Evolutionary conservation across 768 basidiomycete genomes (phyloP).

Genomic region (Tremella fuciformis): DNA sequence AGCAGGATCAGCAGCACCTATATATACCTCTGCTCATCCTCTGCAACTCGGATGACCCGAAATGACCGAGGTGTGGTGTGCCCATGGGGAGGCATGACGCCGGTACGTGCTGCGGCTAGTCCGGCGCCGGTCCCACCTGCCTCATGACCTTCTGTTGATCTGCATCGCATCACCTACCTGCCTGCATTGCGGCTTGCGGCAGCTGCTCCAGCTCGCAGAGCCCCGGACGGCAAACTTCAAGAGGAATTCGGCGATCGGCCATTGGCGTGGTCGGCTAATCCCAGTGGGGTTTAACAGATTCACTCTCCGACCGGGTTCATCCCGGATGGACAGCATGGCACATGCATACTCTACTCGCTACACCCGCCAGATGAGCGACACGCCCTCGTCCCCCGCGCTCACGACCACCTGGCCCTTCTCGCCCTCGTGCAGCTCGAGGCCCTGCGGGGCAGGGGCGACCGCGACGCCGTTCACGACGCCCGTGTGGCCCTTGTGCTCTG

Average conservation of each 20-base stretch:
- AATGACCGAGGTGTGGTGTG: neutral
- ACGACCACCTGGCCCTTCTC: slow-evolving; percentile 66
- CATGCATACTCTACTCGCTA: slow-evolving; percentile 21
- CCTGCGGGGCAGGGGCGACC: slow-evolving; percentile 57
- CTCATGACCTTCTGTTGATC: too few relatives aligned
- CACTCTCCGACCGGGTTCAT: neutral
- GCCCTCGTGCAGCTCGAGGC: slow-evolving; percentile 21
- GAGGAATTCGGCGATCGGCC: too few relatives aligned
- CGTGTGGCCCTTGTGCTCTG: slow-evolving; percentile 77
- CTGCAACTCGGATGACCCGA: too few relatives aligned
- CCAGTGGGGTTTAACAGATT: neutral
- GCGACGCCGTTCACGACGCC: slow-evolving; percentile 73
- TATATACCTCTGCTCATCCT: too few relatives aligned
- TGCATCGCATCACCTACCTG: too few relatives aligned
- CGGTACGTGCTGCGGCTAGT: too few relatives aligned
- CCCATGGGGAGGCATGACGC: neutral
- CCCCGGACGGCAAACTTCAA: too few relatives aligned
- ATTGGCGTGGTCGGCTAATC: too few relatives aligned
- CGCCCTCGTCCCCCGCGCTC: slow-evolving; percentile 86
- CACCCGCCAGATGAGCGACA: slow-evolving; percentile 67
- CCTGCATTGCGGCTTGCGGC: too few relatives aligned
- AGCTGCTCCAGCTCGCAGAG: too few relatives aligned
- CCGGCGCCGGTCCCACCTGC: too few relatives aligned
- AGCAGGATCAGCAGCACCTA: too few relatives aligned
- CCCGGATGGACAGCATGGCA: neutral